A percentile compares a stretch with the other conserved stretches of the same genome.
These are phyloP conservation scores for Mycena latifolia DNA, from an alignment of 768 basidiomycete genomes.

Conservation along the genomic window DNA sequence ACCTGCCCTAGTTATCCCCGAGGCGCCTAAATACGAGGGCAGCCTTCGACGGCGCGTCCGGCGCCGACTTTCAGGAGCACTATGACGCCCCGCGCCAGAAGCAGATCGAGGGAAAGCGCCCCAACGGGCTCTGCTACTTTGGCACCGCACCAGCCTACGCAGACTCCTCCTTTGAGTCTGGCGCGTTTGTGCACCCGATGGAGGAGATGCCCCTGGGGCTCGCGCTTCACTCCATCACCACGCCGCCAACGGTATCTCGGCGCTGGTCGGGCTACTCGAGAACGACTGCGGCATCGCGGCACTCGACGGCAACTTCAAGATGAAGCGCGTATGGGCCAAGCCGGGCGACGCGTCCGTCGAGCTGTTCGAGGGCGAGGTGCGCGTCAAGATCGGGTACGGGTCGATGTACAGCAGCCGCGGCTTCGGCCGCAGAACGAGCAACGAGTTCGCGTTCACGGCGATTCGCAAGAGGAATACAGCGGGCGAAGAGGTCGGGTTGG, in stretches of 20 bases:
- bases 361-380: slow-evolving; percentile 12
- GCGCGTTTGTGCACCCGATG: slow-evolving; percentile 9
- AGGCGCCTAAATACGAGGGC: slow-evolving; percentile 5
- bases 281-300: slow-evolving; percentile 7
- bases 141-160: slow-evolving; percentile 1
- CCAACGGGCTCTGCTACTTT: slow-evolving; percentile 9
- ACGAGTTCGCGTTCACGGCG: not conserved
- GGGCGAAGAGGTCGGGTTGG: slow-evolving; percentile 10
- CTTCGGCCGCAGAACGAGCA: slow-evolving; percentile 3
- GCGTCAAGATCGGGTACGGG: slow-evolving; percentile 6
- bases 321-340: slow-evolving; percentile 14
- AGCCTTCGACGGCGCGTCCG: slow-evolving; percentile 14
- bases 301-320: slow-evolving; percentile 2
- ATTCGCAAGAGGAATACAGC: slow-evolving; percentile 4
- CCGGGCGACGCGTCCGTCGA: slow-evolving; percentile 7
- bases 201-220: slow-evolving; percentile 5
- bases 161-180: slow-evolving; percentile 11
- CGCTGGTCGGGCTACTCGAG: slow-evolving; percentile 3
- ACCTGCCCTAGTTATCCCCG: not conserved
- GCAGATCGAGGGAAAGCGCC: slow-evolving; percentile 2
- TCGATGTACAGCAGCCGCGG: slow-evolving; percentile 15
- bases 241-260: slow-evolving; percentile 6
- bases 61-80: slow-evolving; percentile 5
- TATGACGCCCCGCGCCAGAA: slow-evolving; percentile 4
- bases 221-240: slow-evolving; percentile 1